phyloP scores from a whole-genome alignment of 2,329 filamentous ascomycete species.

The Penicillium sp. region DNA sequence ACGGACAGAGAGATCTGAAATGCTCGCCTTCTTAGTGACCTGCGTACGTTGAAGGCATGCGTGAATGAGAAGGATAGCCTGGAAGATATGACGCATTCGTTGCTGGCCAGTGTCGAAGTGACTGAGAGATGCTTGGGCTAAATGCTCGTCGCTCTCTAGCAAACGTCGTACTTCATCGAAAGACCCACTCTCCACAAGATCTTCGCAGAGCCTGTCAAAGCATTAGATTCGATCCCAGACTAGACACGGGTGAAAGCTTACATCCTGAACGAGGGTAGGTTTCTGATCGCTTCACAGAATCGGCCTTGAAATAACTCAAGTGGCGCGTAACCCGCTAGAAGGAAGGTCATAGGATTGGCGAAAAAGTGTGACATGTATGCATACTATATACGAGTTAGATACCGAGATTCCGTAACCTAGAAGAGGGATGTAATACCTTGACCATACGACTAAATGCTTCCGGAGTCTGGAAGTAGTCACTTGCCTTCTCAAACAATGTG shows the following conservation, averaged over 20 bases:
- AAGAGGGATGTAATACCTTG: constrained; percentile 40
- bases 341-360: constrained; percentile 56
- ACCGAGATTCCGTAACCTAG: not conserved
- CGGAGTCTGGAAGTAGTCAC: constrained; percentile 59
- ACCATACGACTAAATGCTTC: constrained; percentile 54
- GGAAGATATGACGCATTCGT: constrained; percentile 39
- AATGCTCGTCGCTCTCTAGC: constrained; percentile 50
- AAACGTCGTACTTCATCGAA: constrained; percentile 41
- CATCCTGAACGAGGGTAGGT: constrained; percentile 55
- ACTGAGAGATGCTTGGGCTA: constrained; percentile 44
- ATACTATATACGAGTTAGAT: constrained; percentile 47
- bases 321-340: constrained; percentile 39
- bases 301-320: constrained; percentile 36
- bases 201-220: constrained; percentile 39
- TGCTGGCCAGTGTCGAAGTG: constrained; percentile 42
- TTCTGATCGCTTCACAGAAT: constrained; percentile 56
- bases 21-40: constrained; percentile 28
- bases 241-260: constrained; percentile 21
- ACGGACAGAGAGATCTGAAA: constrained; percentile 40
- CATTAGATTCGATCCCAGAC: constrained; percentile 10
- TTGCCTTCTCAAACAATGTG: constrained; percentile 55
- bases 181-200: constrained; percentile 40
- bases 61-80: constrained; percentile 31
- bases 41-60: constrained; percentile 30
- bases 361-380: constrained; percentile 64